A percentile compares a stretch with the other conserved stretches of the same genome.
Evolutionary conservation across 2,329 filamentous ascomycete species (phyloP).

Genomic region (Epichloe festucae): DNA sequence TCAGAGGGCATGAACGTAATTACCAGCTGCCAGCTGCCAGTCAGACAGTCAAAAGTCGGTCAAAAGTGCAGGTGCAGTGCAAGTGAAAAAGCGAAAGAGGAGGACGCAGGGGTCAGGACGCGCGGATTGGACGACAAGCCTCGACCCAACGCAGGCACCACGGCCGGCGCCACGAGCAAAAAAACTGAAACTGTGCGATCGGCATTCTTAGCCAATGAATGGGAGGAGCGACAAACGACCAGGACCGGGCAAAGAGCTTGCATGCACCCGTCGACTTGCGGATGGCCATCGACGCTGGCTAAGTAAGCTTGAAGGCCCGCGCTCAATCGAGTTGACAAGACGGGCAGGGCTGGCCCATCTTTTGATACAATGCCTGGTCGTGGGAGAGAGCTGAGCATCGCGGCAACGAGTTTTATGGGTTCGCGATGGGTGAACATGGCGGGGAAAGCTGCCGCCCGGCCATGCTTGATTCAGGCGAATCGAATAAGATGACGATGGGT

Average conservation of each 20-base stretch:
- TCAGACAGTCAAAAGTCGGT: background rate
- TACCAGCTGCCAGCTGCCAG: background rate
- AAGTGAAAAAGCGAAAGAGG: too few relatives aligned
- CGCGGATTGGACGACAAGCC: background rate
- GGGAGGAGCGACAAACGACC: background rate
- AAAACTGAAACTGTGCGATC: background rate
- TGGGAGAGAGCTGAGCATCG: background rate
- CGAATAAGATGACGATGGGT: too few relatives aligned
- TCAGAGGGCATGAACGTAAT: too few relatives aligned
- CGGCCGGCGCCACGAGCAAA: slow-evolving; percentile 1
- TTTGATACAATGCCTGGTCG: background rate
- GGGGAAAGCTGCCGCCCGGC: too few relatives aligned
- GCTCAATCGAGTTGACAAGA: too few relatives aligned
- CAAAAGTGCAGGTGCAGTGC: too few relatives aligned
- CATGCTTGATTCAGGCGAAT: too few relatives aligned
- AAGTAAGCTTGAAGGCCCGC: too few relatives aligned
- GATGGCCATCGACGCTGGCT: too few relatives aligned
- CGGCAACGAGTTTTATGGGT: background rate
- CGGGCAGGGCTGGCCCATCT: background rate
- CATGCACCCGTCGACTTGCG: background rate
- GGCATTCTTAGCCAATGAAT: slow-evolving; percentile 1
- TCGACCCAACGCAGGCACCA: background rate
- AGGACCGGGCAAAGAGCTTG: background rate
- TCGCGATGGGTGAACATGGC: too few relatives aligned
- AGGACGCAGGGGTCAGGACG: background rate